Evolutionary conservation across 441 rosid genomes (phyloP), one percentile per base, ranked within the genome.

Genomic region (Jatropha podagrica): DNA sequence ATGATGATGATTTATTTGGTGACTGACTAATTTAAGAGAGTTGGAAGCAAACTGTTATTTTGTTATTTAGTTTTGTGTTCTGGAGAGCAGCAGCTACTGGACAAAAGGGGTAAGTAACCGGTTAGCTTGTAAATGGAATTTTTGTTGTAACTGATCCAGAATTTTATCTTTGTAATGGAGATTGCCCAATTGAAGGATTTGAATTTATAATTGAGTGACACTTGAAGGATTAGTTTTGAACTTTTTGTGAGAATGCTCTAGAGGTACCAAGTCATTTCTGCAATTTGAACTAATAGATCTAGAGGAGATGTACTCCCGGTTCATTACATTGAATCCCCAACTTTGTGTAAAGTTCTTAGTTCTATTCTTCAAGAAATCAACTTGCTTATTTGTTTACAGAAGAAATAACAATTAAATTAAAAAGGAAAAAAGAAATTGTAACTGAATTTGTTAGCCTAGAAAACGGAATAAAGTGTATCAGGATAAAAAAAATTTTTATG

Each of bases 1-100:
- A 86, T 32, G 95, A 90, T 11, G 92, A 88, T 38, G 98, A 92
- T 86, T 82, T 95, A 79, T 95, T 92, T 82, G 98, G 98, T 64
- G 94, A 90, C 81, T 88, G 95, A 90, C 81, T 88, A 75, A 74
- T 73, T 37, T 60, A 81, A 37, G 64, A 7, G 10, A 32, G 59
- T 20, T 69, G 38, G 44, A 42, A 60, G 51, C 18, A 23, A 56
- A 12, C 41, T 40, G 65, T 14, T 40, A 55, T 14, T 20, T 5
- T 58, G 37, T 64, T 59, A 10, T 71, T 3, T 71, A n/a, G 13
- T 58, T 58, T 42, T 56, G 26, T 68, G 18, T 38, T 64, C 49
- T 54, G 14, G 46, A 71, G 42, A 68, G 65, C 69, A 65, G 75
- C 76, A 27, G 74, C 20, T 40, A 48, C 10, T 60, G 71, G 77